Evolutionary conservation across 495 filamentous ascomycete genomes (phyloP), one percentile per base, ranked within the genome.

Genomic region (Cairneyella variabilis): DNA sequence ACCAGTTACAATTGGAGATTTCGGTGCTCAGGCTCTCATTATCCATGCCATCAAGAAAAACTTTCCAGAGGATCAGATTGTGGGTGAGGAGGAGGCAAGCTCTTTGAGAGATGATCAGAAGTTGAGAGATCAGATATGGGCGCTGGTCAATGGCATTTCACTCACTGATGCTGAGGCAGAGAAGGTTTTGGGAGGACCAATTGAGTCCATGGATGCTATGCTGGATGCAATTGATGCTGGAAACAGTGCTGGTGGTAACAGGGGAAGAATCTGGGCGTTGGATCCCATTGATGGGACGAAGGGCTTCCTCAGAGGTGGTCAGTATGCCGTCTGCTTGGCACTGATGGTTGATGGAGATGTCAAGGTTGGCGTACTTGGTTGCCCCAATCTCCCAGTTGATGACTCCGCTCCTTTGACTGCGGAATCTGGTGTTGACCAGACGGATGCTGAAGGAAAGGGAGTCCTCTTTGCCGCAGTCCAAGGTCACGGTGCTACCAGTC

Each of bases 211-310:
- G 45, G 80, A 90, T 44, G 78, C 76, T 27, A 91, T 99, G 93
- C 68, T 97, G 54, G 79, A 88, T 54, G 73, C 89, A 45, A 90
- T 99, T 64, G 93, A 96, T 71, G 71, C 74, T 43, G 93, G 93
- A 36, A 85, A 85, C 54, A 90, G 86, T 63, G 68, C 78, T 37
- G 93, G 95, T 54, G 93, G 93, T 17, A 58, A 75, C 41, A 79
- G 78, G 59, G 93, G 93, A 22, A 78, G 93, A 54, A 90, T 97
- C 69, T 99, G 93, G 93, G 89, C 93, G 17, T 76, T 99, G 42
- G 93, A 99, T 70, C 93, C 93, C 32, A 95, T 99, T 53, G 93
- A 99, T 68, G 93, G 93, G 40, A 99, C 93, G 50, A 93, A 95
- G 69, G 93, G 93, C 22, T 99, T 99, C 71, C 75, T 99, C 46